These are phyloP conservation scores for Favolaschia claudopus DNA, from an alignment of 768 basidiomycete genomes.

Conservation along the genomic window DNA sequence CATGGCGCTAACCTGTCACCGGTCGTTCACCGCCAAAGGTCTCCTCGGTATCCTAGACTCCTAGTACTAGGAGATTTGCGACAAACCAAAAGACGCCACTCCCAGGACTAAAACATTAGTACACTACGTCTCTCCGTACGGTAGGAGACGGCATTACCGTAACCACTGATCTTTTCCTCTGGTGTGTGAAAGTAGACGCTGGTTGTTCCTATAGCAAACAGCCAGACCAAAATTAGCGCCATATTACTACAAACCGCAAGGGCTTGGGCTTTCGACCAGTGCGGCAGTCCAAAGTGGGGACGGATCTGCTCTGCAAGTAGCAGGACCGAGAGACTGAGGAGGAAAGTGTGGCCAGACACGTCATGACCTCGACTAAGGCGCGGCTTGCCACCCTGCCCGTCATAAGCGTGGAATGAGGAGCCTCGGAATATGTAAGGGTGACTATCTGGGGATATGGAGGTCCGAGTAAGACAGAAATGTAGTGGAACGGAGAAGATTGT, in stretches of 20 bases:
- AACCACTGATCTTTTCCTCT: slow-evolving; percentile 86
- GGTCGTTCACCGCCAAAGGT: no score
- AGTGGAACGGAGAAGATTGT: slow-evolving; percentile 61
- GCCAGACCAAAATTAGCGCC: slow-evolving; percentile 65
- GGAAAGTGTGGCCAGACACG: slow-evolving; percentile 92
- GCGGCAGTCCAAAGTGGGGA: slow-evolving; percentile 51
- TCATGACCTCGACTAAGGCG: slow-evolving; percentile 86
- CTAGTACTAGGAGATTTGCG: slow-evolving; percentile 30
- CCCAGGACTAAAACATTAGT: slow-evolving; percentile 23
- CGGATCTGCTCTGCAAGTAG: slow-evolving; percentile 82
- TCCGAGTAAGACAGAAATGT: slow-evolving; percentile 63
- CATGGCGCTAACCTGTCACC: no score
- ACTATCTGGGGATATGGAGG: slow-evolving; percentile 60
- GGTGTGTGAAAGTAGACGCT: slow-evolving; percentile 92
- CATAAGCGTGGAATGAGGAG: slow-evolving; percentile 43
- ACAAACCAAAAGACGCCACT: slow-evolving; percentile 22
- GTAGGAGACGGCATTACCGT: slow-evolving; percentile 59
- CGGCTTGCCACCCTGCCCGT: slow-evolving; percentile 59
- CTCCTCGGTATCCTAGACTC: no score
- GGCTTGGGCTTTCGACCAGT: slow-evolving; percentile 54
- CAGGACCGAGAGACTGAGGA: slow-evolving; percentile 80
- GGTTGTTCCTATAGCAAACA: slow-evolving; percentile 81
- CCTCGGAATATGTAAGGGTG: slow-evolving; percentile 71
- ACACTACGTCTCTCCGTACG: not conserved
- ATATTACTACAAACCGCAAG: slow-evolving; percentile 55